Evolutionary conservation across 2,329 filamentous ascomycete genomes (phyloP).

Genomic region (Ophiobolus disseminans): DNA sequence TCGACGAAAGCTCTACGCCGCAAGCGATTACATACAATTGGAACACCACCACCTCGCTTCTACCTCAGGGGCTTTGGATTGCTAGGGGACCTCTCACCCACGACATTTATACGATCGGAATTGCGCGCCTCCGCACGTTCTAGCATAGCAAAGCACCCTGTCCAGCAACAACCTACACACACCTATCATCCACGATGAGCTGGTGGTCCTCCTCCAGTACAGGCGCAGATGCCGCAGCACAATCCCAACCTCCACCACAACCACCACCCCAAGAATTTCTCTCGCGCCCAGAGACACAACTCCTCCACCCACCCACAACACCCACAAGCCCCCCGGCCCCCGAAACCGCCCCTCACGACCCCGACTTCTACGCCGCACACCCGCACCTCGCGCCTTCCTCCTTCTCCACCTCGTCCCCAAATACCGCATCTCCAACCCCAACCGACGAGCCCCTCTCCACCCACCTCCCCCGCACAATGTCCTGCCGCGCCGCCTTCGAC

Average conservation of each 20-base stretch:
- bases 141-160: not conserved
- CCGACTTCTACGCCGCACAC: slow-evolving; percentile 62
- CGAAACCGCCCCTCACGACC: slow-evolving; percentile 54
- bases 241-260: slow-evolving; percentile 16
- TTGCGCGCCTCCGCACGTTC: no score
- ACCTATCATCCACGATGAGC: slow-evolving; percentile 17
- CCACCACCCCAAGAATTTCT: slow-evolving; percentile 10
- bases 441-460: slow-evolving; percentile 25
- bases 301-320: slow-evolving; percentile 20
- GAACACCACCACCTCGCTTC: no score
- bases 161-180: slow-evolving; percentile 1
- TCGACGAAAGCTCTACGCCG: no score
- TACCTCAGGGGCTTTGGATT: no score
- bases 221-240: slow-evolving; percentile 20
- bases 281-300: slow-evolving; percentile 26
- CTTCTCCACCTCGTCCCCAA: slow-evolving; percentile 16
- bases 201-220: slow-evolving; percentile 35
- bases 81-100: no score
- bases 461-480: slow-evolving; percentile 78
- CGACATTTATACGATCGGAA: no score
- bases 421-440: slow-evolving; percentile 11
- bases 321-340: slow-evolving; percentile 25
- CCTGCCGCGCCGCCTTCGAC: slow-evolving; percentile 90
- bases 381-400: slow-evolving; percentile 53
- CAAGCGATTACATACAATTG: no score